Evolutionary conservation across 2,329 filamentous ascomycete genomes (phyloP).

Genomic region (Colletotrichum tropicicola): DNA sequence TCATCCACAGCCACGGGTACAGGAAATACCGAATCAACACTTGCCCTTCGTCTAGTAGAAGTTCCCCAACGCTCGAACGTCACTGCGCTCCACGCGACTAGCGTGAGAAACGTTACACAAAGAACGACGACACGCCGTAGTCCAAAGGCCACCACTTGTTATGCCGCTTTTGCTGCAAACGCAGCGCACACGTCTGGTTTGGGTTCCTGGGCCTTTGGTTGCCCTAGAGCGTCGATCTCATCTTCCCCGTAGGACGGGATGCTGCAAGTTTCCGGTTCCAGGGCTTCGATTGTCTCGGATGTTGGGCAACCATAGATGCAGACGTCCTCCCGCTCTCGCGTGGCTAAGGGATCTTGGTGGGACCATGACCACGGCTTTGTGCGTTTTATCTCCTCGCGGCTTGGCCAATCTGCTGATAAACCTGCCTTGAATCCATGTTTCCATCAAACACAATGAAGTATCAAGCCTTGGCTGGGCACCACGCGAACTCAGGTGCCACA

Average conservation of each 20-base stretch:
- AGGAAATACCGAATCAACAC: not conserved
- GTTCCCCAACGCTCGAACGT: too few relatives aligned
- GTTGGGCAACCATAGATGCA: not conserved
- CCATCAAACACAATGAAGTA: not conserved
- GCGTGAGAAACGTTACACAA: not conserved
- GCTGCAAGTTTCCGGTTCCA: constrained; percentile 1
- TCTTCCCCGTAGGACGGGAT: not conserved
- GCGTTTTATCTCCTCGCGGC: not conserved
- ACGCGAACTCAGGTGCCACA: not conserved
- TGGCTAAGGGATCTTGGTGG: not conserved
- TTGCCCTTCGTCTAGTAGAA: too few relatives aligned
- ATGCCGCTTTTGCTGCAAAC: not conserved
- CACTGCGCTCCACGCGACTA: too few relatives aligned
- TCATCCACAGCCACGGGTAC: not conserved
- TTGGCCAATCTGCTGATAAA: not conserved
- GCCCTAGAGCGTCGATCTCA: not conserved
- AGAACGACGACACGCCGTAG: not conserved
- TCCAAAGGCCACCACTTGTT: too few relatives aligned
- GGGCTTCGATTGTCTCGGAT: not conserved
- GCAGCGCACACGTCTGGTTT: not conserved
- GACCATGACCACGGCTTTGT: not conserved
- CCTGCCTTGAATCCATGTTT: not conserved
- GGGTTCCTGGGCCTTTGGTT: too few relatives aligned
- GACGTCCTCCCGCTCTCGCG: constrained; percentile 5
- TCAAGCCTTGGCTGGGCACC: not conserved